These are phyloP conservation scores for Akanthomyces lecanii DNA, from an alignment of 2,329 filamentous ascomycete genomes.

Conservation along the genomic window DNA sequence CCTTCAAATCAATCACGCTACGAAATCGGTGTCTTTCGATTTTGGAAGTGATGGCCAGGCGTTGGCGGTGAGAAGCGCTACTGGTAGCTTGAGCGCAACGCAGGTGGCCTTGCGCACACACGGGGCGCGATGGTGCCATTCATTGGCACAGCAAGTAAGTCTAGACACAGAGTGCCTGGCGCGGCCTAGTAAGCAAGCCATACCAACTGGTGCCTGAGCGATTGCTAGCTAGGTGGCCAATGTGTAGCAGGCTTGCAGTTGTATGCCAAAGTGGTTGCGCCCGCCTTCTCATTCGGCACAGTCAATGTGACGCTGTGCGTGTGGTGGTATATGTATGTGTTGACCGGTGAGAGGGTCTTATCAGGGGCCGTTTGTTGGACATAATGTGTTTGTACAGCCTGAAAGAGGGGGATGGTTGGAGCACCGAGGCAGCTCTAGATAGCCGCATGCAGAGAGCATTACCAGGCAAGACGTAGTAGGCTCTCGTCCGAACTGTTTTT, in stretches of 20 bases:
- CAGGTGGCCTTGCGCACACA: neutral
- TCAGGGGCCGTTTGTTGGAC: neutral
- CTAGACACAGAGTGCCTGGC: neutral
- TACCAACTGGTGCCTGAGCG: neutral
- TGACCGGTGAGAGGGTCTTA: neutral
- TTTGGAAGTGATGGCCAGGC: neutral
- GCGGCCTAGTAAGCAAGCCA: neutral
- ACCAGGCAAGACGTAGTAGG: neutral
- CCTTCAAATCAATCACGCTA: neutral
- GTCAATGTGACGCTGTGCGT: neutral
- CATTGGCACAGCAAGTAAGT: neutral
- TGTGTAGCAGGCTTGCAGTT: neutral
- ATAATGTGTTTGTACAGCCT: neutral
- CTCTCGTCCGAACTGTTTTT: neutral
- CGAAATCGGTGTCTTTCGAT: neutral
- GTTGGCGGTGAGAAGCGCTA: neutral
- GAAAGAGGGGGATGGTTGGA: neutral
- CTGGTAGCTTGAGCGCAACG: neutral
- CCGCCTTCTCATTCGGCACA: too few species aligned
- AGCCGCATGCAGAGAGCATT: neutral
- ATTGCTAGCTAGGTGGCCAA: neutral
- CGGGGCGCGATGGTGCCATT: neutral
- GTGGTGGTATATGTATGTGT: neutral
- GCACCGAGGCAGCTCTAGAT: neutral
- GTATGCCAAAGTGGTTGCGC: neutral